Percentiles rank a stretch among this genome's conserved stretches.
Conservation (phyloP, 2,329 filamentous ascomycete species). For the Phialophora macrospora region DNA sequence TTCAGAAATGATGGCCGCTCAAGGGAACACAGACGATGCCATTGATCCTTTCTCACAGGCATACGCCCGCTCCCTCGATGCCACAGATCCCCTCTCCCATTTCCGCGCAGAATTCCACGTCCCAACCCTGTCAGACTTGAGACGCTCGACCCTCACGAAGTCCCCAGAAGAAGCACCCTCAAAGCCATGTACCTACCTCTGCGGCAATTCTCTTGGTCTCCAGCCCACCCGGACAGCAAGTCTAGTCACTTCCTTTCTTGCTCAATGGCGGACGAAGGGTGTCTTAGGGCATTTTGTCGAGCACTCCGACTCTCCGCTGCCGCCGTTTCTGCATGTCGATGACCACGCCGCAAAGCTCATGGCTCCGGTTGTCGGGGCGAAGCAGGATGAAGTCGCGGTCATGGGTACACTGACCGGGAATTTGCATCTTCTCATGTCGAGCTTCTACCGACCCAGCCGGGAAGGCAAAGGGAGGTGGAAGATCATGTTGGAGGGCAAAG, state of each 20-base stretch:
- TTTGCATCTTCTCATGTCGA: constrained; percentile 79
- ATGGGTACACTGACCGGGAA: constrained; percentile 89
- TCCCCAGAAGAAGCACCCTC: constrained; percentile 45
- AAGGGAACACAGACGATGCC: background rate
- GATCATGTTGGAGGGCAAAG: constrained; percentile 86
- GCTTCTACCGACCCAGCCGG: constrained; percentile 75
- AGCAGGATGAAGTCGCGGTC: constrained; percentile 74
- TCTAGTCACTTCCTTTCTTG: constrained; percentile 73
- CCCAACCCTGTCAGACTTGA: constrained; percentile 73
- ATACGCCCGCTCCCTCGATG: constrained; percentile 60
- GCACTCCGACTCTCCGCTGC: constrained; percentile 69
- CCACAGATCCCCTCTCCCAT: constrained; percentile 62
- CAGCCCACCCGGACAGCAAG: constrained; percentile 72
- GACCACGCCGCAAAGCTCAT: constrained; percentile 73
- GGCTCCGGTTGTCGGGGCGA: constrained; percentile 75
- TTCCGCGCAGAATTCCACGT: constrained; percentile 76
- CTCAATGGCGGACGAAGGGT: constrained; percentile 82
- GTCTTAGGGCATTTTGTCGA: constrained; percentile 81
- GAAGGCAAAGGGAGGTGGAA: constrained; percentile 64
- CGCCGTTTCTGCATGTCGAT: constrained; percentile 78
- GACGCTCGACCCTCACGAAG: constrained; percentile 62
- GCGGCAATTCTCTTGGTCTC: constrained; percentile 85
- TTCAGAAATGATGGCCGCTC: background rate
- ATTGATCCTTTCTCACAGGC: constrained; percentile 38
- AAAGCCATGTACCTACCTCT: constrained; percentile 71